Evolutionary conservation across 306 rosid genomes (phyloP).

Genomic region (Pyrus bretschneideri): DNA sequence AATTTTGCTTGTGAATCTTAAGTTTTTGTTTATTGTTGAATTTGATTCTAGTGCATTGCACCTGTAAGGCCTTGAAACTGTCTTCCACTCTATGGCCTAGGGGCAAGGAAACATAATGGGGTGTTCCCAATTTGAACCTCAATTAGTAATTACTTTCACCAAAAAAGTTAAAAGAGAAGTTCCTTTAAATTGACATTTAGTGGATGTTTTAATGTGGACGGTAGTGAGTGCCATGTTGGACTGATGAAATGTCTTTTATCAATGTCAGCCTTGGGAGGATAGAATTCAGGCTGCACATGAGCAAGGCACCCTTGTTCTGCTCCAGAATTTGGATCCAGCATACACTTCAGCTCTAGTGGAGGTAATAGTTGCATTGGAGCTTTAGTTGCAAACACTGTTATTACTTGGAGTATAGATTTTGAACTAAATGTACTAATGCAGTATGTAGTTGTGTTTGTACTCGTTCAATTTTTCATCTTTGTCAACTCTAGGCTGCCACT

Average conservation of each 20-base stretch:
- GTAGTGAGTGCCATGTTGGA: neutral
- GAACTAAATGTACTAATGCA: neutral
- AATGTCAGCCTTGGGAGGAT: slow-evolving; percentile 84
- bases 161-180: neutral
- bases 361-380: slow-evolving; percentile 40
- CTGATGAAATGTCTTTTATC: slow-evolving; percentile 14
- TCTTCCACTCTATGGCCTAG: neutral
- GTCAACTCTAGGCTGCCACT: neutral
- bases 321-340: slow-evolving; percentile 80
- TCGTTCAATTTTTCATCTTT: neutral
- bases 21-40: neutral
- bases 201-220: neutral
- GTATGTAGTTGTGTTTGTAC: neutral
- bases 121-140: neutral
- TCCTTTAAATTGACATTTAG: neutral
- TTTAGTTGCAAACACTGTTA: neutral
- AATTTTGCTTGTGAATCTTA: neutral
- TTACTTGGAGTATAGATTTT: neutral
- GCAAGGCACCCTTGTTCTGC: slow-evolving; percentile 61
- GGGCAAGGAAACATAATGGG: neutral
- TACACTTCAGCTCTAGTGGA: slow-evolving; percentile 66
- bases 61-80: neutral
- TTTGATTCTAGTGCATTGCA: neutral
- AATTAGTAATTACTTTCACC: neutral
- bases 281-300: slow-evolving; percentile 47